Percentiles rank a stretch among this genome's conserved stretches.
Evolutionary conservation across 345 rosid species (phyloP).

Genomic region (Psidium guajava): DNA sequence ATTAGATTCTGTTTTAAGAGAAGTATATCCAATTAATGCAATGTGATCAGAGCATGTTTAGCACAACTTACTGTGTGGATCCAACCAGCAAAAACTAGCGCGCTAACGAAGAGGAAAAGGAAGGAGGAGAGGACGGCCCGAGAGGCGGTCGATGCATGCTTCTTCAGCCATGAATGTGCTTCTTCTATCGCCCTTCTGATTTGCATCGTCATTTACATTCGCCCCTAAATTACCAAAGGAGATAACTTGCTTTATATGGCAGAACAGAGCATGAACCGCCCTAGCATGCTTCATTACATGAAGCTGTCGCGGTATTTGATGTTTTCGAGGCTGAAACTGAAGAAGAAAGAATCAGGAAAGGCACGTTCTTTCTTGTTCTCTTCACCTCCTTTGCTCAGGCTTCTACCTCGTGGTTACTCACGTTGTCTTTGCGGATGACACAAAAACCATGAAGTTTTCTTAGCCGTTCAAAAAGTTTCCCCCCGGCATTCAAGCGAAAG

Average conservation of each 20-base stretch:
- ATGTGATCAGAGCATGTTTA: neutral
- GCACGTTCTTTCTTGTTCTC: neutral
- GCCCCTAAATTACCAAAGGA: neutral
- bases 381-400: too few species aligned
- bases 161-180: neutral
- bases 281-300: neutral
- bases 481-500: neutral
- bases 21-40: neutral
- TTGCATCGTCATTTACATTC: neutral
- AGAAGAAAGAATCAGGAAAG: neutral
- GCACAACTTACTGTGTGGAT: neutral
- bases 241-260: neutral
- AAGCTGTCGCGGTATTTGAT: neutral
- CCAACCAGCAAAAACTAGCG: slow-evolving; percentile 7
- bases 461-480: neutral
- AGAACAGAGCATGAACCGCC: neutral
- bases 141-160: neutral
- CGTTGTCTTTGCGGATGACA: neutral
- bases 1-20: neutral
- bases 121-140: slow-evolving; percentile 1
- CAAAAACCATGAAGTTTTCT: neutral
- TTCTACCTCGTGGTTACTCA: neutral
- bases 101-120: slow-evolving; percentile 13
- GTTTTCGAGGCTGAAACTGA: neutral
- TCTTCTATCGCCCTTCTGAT: neutral